Percentiles rank a stretch among this genome's conserved stretches.
These are phyloP conservation scores for Hymenoscyphus fructigenus DNA, from an alignment of 2,329 filamentous ascomycete species.

Conservation along the genomic window DNA sequence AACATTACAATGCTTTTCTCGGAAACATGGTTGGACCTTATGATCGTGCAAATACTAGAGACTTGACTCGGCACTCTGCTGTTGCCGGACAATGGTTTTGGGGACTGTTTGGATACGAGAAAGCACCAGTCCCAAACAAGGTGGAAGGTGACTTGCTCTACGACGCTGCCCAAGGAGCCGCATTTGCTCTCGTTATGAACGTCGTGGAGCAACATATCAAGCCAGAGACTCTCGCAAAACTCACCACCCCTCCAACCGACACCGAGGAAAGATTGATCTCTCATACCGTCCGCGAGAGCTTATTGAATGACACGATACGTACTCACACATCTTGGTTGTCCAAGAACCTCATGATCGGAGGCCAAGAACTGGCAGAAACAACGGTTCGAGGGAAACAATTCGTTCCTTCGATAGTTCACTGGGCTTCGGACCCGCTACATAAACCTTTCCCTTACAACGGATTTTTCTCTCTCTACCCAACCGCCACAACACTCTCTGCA, in stretches of 20 bases:
- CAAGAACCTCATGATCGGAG: slow-evolving; percentile 45
- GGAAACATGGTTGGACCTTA: slow-evolving; percentile 63
- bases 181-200: slow-evolving; percentile 42
- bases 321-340: slow-evolving; percentile 44
- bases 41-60: slow-evolving; percentile 61
- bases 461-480: slow-evolving; percentile 44
- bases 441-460: slow-evolving; percentile 42
- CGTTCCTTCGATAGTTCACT: slow-evolving; percentile 47
- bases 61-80: slow-evolving; percentile 52
- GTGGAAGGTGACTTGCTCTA: slow-evolving; percentile 43
- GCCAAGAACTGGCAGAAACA: slow-evolving; percentile 39
- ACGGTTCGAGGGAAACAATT: slow-evolving; percentile 42
- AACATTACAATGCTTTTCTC: slow-evolving; percentile 58
- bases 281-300: slow-evolving; percentile 39
- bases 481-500: slow-evolving; percentile 44
- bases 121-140: slow-evolving; percentile 40
- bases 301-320: slow-evolving; percentile 36
- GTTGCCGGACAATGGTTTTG: slow-evolving; percentile 45
- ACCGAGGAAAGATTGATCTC: slow-evolving; percentile 38
- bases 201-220: slow-evolving; percentile 26
- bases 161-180: slow-evolving; percentile 43
- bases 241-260: slow-evolving; percentile 34
- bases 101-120: slow-evolving; percentile 43
- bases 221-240: slow-evolving; percentile 38
- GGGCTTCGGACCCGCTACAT: slow-evolving; percentile 43